Evolutionary conservation across 768 basidiomycete genomes (phyloP).

Genomic region (Lanmaoa rubissima): DNA sequence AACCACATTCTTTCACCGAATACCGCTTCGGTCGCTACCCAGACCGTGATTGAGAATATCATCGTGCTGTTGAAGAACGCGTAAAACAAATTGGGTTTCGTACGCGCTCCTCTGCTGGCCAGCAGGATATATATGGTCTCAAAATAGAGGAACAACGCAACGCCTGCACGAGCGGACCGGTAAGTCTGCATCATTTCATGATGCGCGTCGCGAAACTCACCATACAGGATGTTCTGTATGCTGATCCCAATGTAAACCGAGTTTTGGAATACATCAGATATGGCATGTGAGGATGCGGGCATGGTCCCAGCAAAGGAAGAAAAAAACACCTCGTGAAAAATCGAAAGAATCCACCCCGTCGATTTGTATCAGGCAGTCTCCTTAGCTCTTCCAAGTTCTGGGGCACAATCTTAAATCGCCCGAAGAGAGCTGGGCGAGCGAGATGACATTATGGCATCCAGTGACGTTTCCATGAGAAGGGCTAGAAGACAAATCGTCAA

Average conservation of each 20-base stretch:
- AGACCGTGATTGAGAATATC: conserved; percentile 31
- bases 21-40: conserved; percentile 18
- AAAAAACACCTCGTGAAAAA: neutral
- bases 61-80: conserved; percentile 25
- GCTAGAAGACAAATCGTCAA: neutral
- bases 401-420: neutral
- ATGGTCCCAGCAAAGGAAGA: neutral
- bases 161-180: conserved; percentile 9
- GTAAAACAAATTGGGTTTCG: conserved; percentile 19
- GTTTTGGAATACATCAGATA: conserved; percentile 5
- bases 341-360: neutral
- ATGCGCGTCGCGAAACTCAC: conserved; percentile 4
- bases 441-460: neutral
- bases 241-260: conserved; percentile 14
- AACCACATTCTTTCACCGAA: conserved; percentile 39
- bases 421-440: neutral
- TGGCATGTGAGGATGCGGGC: neutral
- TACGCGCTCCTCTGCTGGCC: neutral
- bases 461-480: neutral
- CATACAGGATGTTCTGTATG: conserved; percentile 23
- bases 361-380: conserved; percentile 1
- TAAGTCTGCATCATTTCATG: neutral
- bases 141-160: conserved; percentile 26
- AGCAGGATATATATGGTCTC: conserved; percentile 17
- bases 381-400: neutral